Conservation (phyloP, 345 rosid species). For the Psidium guajava region DNA sequence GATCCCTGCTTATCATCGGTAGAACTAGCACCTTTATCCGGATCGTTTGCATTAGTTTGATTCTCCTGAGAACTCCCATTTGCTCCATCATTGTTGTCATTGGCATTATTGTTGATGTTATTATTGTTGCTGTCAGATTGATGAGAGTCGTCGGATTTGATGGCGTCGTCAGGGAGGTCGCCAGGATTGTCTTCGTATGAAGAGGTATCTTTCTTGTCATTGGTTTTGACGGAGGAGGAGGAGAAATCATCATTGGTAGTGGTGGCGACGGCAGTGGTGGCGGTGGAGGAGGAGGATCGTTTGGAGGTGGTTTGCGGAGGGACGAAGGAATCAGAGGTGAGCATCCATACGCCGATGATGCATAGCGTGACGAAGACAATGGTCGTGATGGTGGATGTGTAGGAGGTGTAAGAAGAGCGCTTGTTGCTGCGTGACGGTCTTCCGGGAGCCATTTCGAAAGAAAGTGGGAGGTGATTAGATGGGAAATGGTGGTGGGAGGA, state of each 20-base stretch:
- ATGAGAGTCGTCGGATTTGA: constrained; percentile 50
- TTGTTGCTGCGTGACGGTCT: constrained; percentile 40
- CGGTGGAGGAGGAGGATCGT: background rate
- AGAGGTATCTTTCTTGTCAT: constrained; percentile 15
- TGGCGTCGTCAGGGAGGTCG: constrained; percentile 72
- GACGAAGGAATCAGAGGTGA: constrained; percentile 35
- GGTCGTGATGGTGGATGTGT: constrained; percentile 34
- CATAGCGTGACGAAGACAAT: constrained; percentile 54
- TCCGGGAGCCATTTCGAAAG: constrained; percentile 32
- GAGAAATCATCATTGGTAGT: constrained; percentile 6
- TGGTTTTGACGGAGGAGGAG: background rate
- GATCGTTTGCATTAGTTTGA: background rate
- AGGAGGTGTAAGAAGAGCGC: constrained; percentile 37
- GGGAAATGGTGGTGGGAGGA: background rate
- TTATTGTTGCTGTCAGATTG: background rate
- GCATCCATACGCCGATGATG: constrained; percentile 76
- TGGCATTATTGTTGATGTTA: background rate
- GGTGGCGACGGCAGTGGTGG: background rate
- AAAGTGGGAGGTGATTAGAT: background rate
- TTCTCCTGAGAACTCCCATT: background rate
- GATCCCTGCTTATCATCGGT: background rate
- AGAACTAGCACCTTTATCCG: background rate
- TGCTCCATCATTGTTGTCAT: background rate
- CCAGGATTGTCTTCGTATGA: constrained; percentile 77
- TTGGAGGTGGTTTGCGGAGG: constrained; percentile 35